Conservation (phyloP, 345 rosid species). For the Citrus mangshanensis region DNA sequence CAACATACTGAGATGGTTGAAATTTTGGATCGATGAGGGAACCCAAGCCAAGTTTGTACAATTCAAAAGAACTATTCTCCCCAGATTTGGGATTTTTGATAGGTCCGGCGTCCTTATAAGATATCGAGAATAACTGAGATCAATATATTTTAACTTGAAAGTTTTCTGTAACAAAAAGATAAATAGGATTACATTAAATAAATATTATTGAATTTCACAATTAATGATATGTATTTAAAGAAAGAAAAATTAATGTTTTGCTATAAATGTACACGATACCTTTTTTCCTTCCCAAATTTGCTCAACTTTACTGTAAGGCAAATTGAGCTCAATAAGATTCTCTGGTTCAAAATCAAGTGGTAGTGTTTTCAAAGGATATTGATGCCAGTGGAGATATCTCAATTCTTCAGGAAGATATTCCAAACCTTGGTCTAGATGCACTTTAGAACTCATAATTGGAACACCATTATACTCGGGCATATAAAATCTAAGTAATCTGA, state of each 20-base stretch:
- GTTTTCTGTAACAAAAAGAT: not conserved
- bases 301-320: conserved; percentile 7
- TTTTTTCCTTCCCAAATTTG: conserved; percentile 2
- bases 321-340: conserved; percentile 4
- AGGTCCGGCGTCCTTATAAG: conserved; percentile 4
- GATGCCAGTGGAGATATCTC: conserved; percentile 13
- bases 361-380: conserved; percentile 11
- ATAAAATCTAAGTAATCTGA: conserved; percentile 11
- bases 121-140: conserved; percentile 6
- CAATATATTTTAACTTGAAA: conserved; percentile 2
- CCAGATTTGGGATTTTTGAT: not conserved
- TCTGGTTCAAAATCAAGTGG: conserved; percentile 8
- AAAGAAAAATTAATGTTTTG: too few species aligned
- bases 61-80: conserved; percentile 2
- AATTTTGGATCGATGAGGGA: not conserved
- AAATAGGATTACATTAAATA: not conserved
- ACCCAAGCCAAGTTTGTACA: not conserved
- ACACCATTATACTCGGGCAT: not conserved
- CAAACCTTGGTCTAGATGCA: not conserved
- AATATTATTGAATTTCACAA: not conserved
- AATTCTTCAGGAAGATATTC: conserved; percentile 1
- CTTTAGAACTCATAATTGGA: too few species aligned
- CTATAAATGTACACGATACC: not conserved
- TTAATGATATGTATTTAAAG: too few species aligned
- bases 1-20: not conserved